Evolutionary conservation across 257 asterid genomes (phyloP), one percentile per base, ranked within the genome.

Genomic region (Lithospermum erythrorhizon): DNA sequence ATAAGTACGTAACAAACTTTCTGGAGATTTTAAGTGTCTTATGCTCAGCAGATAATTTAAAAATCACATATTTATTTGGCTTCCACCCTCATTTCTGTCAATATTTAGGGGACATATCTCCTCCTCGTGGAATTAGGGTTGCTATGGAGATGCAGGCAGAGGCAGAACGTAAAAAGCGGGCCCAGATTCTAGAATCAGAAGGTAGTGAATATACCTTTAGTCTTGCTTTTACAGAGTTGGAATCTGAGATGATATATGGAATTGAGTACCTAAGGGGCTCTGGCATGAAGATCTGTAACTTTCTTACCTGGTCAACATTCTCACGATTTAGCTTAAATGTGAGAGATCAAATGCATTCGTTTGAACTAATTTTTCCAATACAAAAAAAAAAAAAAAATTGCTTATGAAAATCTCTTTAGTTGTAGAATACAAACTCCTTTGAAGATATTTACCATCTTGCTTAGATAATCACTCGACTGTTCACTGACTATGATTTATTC

Each of bases 61-160:
- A 19, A 56, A 24, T 23, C 30, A 10, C 57, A 53, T 53, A 53
- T 20, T n/a, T n/a, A 20, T 5, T 5, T 7, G 15, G 14, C 23
- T 53, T n/a, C 14, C 13, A 22, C 24, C 20, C 21, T 53, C 22
- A 3, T 70, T 9, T 21, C 16, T 59, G 21, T 58, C 22, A 9
- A 27, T 59, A 59, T 74, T 53, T 69, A 86, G 98, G 81, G 95
- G 96, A 91, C 71, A 91, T 91, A 69, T 78, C 83, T 78, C 96
- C 95, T 64, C 96, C 96, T 23, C 76, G 84, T 55, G 95, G 91
- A 55, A 87, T 91, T 53, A 85, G 73, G 79, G 96, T 80, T 1
- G 96, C 95, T 5, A 90, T 90, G 98, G 95, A 87, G 79, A 85
- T 90, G 95, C 98, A 91, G 71, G 96, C 94, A 55, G 98, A 91